Percentiles rank a stretch among this genome's conserved stretches.
These are phyloP conservation scores for Albophoma yamanashiensis DNA, from an alignment of 2,329 filamentous ascomycete genomes.

Conservation along the genomic window DNA sequence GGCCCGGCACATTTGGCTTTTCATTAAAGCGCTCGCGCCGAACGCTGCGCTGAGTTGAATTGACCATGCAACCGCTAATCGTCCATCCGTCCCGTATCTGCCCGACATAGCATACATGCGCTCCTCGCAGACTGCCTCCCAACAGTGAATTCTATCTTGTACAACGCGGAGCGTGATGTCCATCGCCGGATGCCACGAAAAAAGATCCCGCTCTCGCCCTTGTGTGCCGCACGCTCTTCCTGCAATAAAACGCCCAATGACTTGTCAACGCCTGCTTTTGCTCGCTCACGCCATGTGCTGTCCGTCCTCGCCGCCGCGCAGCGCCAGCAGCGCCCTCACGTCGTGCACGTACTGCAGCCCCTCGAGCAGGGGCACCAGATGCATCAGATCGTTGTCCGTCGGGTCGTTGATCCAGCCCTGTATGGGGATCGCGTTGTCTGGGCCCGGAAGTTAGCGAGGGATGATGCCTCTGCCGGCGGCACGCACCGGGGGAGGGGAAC, in stretches of 20 bases:
- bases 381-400: slow-evolving; percentile 88
- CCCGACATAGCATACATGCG: neutral
- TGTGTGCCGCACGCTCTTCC: neutral
- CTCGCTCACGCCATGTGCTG: slow-evolving; percentile 38
- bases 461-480: neutral
- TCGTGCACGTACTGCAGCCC: slow-evolving; percentile 95
- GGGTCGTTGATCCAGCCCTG: slow-evolving; percentile 99
- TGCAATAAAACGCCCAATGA: neutral
- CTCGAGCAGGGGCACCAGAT: slow-evolving; percentile 85
- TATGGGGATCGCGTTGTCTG: slow-evolving; percentile 98
- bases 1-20: neutral
- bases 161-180: neutral
- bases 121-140: neutral
- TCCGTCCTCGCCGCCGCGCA: slow-evolving; percentile 76
- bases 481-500: slow-evolving; percentile 10
- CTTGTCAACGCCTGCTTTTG: neutral
- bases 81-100: neutral
- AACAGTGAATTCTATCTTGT: neutral
- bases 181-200: neutral
- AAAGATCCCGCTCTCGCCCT: neutral
- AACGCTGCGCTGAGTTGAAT: neutral
- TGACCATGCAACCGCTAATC: neutral
- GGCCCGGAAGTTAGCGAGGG: slow-evolving; percentile 1
- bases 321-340: slow-evolving; percentile 78
- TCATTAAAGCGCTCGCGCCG: neutral